These are phyloP conservation scores for Trichaptum fuscoviolaceum DNA, from an alignment of 768 basidiomycete genomes.

Conservation along the genomic window DNA sequence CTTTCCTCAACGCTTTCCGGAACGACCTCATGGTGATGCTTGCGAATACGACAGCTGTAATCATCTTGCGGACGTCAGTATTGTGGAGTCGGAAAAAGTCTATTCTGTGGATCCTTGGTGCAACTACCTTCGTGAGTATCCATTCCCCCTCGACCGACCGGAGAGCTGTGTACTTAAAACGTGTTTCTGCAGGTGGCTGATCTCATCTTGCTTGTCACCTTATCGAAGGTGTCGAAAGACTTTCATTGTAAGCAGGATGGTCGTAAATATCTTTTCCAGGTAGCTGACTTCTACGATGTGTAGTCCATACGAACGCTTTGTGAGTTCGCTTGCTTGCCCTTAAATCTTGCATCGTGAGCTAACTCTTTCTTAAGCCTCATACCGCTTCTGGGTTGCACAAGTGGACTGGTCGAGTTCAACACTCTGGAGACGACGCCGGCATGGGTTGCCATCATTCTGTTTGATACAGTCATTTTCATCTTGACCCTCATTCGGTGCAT, in stretches of 20 bases:
- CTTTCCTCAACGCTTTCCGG: not conserved
- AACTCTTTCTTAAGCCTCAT: not conserved
- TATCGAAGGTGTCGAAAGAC: not conserved
- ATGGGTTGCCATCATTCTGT: not conserved
- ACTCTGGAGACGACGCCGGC: not conserved
- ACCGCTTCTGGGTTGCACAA: not conserved
- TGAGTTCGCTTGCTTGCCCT: not conserved
- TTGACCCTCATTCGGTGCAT: not conserved
- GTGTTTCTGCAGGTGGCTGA: not conserved
- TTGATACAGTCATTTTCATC: not conserved
- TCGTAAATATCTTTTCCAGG: not conserved
- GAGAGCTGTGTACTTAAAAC: not conserved
- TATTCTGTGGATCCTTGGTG: not conserved
- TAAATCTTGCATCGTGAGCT: too few relatives aligned
- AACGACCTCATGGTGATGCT: not conserved
- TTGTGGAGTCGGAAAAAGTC: constrained; percentile 1
- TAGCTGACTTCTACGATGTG: not conserved
- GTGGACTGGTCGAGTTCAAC: not conserved
- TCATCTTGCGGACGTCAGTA: not conserved
- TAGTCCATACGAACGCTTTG: not conserved
- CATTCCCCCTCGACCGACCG: too few relatives aligned
- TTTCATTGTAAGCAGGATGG: not conserved
- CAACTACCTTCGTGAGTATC: not conserved
- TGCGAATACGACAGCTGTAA: not conserved
- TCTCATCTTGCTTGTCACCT: not conserved